Evolutionary conservation across 1,284 basidiomycete genomes (phyloP), one percentile per base, ranked within the genome.

Genomic region (Rhodotorula sp.): DNA sequence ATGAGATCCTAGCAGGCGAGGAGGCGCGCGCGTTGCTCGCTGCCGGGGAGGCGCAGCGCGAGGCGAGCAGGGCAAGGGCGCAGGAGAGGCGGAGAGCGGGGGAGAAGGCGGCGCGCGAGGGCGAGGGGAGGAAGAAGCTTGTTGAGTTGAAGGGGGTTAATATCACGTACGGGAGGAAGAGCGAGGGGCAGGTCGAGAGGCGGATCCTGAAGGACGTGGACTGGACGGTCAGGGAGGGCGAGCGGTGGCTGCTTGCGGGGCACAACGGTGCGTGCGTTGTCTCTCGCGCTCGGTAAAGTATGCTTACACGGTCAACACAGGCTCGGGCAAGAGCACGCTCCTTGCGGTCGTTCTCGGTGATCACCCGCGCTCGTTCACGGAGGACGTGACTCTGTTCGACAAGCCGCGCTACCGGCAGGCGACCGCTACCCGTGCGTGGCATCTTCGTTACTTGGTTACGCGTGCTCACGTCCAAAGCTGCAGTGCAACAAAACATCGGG

Each of bases 311-410:
- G 48, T n/a, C 29, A 34, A 25, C 25, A 39, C 46, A 92, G 91
- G 94, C 59, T 93, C 92, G 0, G 96, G 96, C 3, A 99, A 99
- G 83, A 96, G 95, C 0, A 98, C 96, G 0, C 87, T 98, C 1
- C 85, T 97, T n/a, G 90, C 95, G 8, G 82, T 98, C 46, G 84
- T 99, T 51, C 92, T 94, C 0, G 96, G 96, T 36, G 93, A 96
- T 78, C 96, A 98, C 81, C 95, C 96, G 0, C 92, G 92, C 74
- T 96, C 94, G 0, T 98, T 90, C 83, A 89, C 89, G 1, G 90
- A 92, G 80, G 81, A 83, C 82, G 83, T 88, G 15, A 57, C 69
- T 0, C 57, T 79, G 19, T 79, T 80, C 46, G 77, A 70, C 39
- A 69, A 74, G 54, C 78, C 78, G 29, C 75, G 79, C 3, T 61